Conservation (phyloP, 768 basidiomycete species). For the Crepidotus variabilis region DNA sequence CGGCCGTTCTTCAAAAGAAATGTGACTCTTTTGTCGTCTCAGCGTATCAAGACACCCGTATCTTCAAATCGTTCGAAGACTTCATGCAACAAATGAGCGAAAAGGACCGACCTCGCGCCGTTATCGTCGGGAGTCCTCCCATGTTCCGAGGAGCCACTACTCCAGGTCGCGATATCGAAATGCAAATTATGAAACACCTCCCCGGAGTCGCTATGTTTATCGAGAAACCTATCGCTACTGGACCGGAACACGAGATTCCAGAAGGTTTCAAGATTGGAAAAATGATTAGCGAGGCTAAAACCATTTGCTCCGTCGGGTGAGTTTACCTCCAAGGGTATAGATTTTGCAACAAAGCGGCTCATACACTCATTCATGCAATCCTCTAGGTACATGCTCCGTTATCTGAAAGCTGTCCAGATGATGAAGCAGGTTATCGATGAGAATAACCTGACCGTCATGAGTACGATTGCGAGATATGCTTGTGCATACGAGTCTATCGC, state of each 20-base stretch:
- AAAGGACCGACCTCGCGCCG: slow-evolving; percentile 68
- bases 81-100: slow-evolving; percentile 69
- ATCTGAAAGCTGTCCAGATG: slow-evolving; percentile 90
- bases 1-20: slow-evolving; percentile 81
- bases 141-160: slow-evolving; percentile 82
- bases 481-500: slow-evolving; percentile 78
- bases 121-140: slow-evolving; percentile 90
- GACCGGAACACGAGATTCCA: slow-evolving; percentile 61
- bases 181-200: slow-evolving; percentile 83
- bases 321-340: slow-evolving; percentile 40
- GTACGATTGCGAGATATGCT: slow-evolving; percentile 92
- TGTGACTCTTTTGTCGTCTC: slow-evolving; percentile 90
- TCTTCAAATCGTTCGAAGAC: slow-evolving; percentile 83
- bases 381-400: slow-evolving; percentile 85
- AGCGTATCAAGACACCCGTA: slow-evolving; percentile 86
- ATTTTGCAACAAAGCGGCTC: neutral
- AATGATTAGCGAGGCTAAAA: slow-evolving; percentile 61
- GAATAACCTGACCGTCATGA: slow-evolving; percentile 93
- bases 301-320: slow-evolving; percentile 75
- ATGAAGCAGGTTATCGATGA: slow-evolving; percentile 96
- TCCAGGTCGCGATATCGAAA: slow-evolving; percentile 80
- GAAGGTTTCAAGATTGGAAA: slow-evolving; percentile 72
- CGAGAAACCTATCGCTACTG: slow-evolving; percentile 91
- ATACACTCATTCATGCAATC: slow-evolving; percentile 2
- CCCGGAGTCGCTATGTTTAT: slow-evolving; percentile 87